Evolutionary conservation across 148 eudicot genomes (phyloP).

Genomic region (Cornus suecica): DNA sequence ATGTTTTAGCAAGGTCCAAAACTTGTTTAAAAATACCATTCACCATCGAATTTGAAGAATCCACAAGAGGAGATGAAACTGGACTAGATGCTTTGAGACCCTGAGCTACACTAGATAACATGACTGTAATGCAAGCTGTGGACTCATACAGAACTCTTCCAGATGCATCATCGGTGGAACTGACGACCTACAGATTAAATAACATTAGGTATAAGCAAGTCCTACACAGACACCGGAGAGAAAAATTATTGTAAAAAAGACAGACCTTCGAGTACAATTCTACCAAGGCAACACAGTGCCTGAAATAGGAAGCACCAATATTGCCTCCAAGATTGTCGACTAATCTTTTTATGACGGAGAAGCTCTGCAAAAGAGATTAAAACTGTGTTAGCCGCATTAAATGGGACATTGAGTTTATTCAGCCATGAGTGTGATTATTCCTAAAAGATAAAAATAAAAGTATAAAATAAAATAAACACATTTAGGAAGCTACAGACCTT

Average conservation of each 20-base stretch:
- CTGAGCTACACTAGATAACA: slow-evolving; percentile 62
- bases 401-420: neutral
- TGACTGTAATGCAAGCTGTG: slow-evolving; percentile 69
- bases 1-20: slow-evolving; percentile 73
- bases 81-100: slow-evolving; percentile 57
- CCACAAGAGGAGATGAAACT: slow-evolving; percentile 24
- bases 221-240: neutral
- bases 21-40: slow-evolving; percentile 53
- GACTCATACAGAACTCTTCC: slow-evolving; percentile 78
- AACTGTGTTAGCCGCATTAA: slow-evolving; percentile 8
- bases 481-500: neutral
- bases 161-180: slow-evolving; percentile 52
- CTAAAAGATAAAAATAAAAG: neutral
- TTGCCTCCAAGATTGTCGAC: slow-evolving; percentile 52
- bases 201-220: slow-evolving; percentile 15
- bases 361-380: slow-evolving; percentile 51
- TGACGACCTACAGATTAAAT: slow-evolving; percentile 48
- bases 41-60: slow-evolving; percentile 26
- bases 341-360: slow-evolving; percentile 54
- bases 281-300: slow-evolving; percentile 74
- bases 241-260: slow-evolving; percentile 11
- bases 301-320: slow-evolving; percentile 61
- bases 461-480: too few relatives aligned
- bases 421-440: neutral
- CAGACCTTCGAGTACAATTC: slow-evolving; percentile 75